phyloP scores from a whole-genome alignment of 2,329 filamentous ascomycete species.

The Colletotrichum costaricense region DNA sequence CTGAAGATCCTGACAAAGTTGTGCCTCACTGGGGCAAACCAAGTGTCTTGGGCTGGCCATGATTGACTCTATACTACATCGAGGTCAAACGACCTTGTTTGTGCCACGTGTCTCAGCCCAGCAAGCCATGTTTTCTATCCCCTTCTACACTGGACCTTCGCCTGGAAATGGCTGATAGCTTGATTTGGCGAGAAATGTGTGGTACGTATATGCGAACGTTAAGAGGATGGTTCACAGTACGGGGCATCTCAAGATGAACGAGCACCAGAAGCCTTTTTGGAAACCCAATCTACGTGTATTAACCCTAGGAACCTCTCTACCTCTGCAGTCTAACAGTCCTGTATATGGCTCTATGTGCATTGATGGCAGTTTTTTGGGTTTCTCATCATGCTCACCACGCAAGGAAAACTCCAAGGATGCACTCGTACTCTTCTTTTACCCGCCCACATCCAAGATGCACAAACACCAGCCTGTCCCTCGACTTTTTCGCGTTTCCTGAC shows the following conservation, averaged over 20 bases:
- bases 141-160: too few relatives aligned
- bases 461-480: not conserved
- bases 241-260: too few relatives aligned
- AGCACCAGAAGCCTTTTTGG: not conserved
- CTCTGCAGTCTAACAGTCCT: constrained; percentile 25
- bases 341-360: constrained; percentile 30
- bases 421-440: not conserved
- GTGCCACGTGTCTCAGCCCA: too few relatives aligned
- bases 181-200: not conserved
- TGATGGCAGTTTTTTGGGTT: not conserved
- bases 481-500: not conserved
- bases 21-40: too few relatives aligned
- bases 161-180: too few relatives aligned
- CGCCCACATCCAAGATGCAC: not conserved
- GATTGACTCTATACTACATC: too few relatives aligned
- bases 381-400: not conserved
- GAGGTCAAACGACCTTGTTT: too few relatives aligned
- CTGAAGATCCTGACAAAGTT: too few relatives aligned
- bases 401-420: constrained; percentile 17
- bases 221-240: not conserved
- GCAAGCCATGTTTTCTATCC: too few relatives aligned
- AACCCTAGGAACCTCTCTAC: constrained; percentile 9
- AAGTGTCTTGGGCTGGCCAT: too few relatives aligned
- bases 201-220: not conserved
- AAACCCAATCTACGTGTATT: constrained; percentile 9